Evolutionary conservation across 2,329 filamentous ascomycete genomes (phyloP), one percentile per base, ranked within the genome.

Genomic region (Aspergillus ochraceus): DNA sequence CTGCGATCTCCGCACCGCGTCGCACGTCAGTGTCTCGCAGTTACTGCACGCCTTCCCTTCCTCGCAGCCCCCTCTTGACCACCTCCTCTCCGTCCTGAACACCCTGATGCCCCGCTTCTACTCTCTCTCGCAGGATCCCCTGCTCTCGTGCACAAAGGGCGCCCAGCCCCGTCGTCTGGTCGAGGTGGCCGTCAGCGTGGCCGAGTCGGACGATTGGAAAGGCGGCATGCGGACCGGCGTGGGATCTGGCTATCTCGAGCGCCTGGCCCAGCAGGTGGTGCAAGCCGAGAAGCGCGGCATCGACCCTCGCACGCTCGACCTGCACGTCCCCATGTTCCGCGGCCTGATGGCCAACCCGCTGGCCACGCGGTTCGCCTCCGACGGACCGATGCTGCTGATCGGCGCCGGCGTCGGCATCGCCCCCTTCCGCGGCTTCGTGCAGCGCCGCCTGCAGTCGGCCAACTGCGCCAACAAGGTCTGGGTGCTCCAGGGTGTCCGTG

Each of bases 401-500:
- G 95, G 95, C 32, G 95, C 95, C 4, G 95, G 95, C 57, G 95
- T 99, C 22, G 95, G 95, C 64, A 94, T 99, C 76, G 95, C 95
- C 11, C 95, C 95, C 0, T 99, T 99, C 88, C 88, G 95, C 52
- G 95, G 95, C 59, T 99, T 99, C 75, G 96, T 99, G 49, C 91
- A 98, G 79, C 91, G 96, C 60, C 86, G 93, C 12, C 83, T 97
- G 59, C 94, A 94, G 83, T 95, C 92, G 63, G 93, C 93, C 71
- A 97, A 96, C 79, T 97, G 93, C 72, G 92, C 92, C 64, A 97
- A 97, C 83, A 97, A 97, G 80, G 94, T 97, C 69, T 97, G 93
- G 93, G 91, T 97, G 50, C 85, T 97, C 49, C 93, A 97, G 78
- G 93, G 93, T 45, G 88, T 97, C 50, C 90, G 93, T n/a, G 95